A percentile compares a stretch with the other conserved stretches of the same genome.
Evolutionary conservation across 2,329 filamentous ascomycete species (phyloP).

Genomic region (Aspergillus persii): DNA sequence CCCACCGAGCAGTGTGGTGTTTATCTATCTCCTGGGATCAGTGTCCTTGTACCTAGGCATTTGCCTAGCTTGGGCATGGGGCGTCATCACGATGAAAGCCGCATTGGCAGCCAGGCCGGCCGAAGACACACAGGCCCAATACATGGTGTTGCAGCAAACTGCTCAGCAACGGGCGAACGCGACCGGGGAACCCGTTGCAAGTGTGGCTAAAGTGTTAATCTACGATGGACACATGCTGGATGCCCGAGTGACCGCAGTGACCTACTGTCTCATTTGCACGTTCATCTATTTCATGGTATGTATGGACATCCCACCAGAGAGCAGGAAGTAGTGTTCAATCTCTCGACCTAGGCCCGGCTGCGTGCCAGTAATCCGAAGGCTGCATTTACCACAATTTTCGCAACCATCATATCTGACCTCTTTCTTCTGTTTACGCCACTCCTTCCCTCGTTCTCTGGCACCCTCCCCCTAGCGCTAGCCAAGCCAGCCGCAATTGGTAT

Average conservation of each 20-base stretch:
- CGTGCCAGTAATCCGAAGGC: slow-evolving; percentile 49
- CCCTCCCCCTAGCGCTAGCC: slow-evolving; percentile 40
- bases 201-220: slow-evolving; percentile 38
- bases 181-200: slow-evolving; percentile 26
- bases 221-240: slow-evolving; percentile 51
- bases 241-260: slow-evolving; percentile 40
- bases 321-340: background rate
- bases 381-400: slow-evolving; percentile 46
- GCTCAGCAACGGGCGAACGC: slow-evolving; percentile 33
- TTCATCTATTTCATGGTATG: slow-evolving; percentile 46
- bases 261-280: slow-evolving; percentile 40
- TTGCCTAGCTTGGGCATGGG: slow-evolving; percentile 51
- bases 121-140: slow-evolving; percentile 35
- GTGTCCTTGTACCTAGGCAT: slow-evolving; percentile 48
- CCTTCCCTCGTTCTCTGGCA: slow-evolving; percentile 42
- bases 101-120: slow-evolving; percentile 45
- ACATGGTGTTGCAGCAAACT: slow-evolving; percentile 35
- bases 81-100: slow-evolving; percentile 50
- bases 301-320: background rate
- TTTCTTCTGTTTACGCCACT: slow-evolving; percentile 47
- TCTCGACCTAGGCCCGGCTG: slow-evolving; percentile 36
- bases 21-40: slow-evolving; percentile 45
- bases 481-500: slow-evolving; percentile 49
- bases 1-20: slow-evolving; percentile 47
- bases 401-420: slow-evolving; percentile 48